Conservation (phyloP, 768 basidiomycete genomes). For the Cystofilobasidium capitatum region DNA sequence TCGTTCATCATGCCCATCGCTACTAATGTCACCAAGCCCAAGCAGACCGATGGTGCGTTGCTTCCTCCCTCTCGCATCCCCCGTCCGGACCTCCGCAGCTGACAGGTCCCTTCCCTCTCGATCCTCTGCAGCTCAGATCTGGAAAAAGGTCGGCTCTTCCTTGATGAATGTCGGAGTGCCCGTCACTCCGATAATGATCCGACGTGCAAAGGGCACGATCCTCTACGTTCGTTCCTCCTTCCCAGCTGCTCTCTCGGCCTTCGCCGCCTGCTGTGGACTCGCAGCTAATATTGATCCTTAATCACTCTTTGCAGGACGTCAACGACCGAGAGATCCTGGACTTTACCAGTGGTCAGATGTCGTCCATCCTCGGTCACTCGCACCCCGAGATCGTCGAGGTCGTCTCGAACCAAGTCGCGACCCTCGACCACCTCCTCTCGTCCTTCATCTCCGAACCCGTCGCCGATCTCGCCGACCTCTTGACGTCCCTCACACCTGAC, state of each 20-base stretch:
- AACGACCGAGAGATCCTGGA: slow-evolving; percentile 32
- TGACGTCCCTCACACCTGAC: slow-evolving; percentile 28
- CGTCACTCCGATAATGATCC: background rate
- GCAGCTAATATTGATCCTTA: background rate
- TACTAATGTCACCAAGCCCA: background rate
- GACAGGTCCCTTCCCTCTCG: too few species aligned
- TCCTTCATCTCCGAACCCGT: slow-evolving; percentile 31
- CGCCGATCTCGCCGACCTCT: slow-evolving; percentile 25
- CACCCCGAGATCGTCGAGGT: slow-evolving; percentile 32
- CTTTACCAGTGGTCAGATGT: slow-evolving; percentile 35
- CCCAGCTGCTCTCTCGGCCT: background rate
- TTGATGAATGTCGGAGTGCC: background rate
- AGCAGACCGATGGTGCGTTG: too few species aligned
- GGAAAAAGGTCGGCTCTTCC: background rate
- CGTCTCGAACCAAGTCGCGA: slow-evolving; percentile 20
- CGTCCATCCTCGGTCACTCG: slow-evolving; percentile 31
- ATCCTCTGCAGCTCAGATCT: background rate
- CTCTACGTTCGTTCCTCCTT: background rate
- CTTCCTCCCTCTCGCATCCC: too few species aligned
- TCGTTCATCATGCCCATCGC: background rate
- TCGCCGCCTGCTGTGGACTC: background rate
- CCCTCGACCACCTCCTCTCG: slow-evolving; percentile 34
- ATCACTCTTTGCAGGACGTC: slow-evolving; percentile 25
- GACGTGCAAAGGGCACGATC: background rate
- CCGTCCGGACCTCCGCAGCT: too few species aligned